A percentile compares a stretch with the other conserved stretches of the same genome.
phyloP scores from a whole-genome alignment of 2,329 filamentous ascomycete genomes.

The Aspergillus fumigatus region DNA sequence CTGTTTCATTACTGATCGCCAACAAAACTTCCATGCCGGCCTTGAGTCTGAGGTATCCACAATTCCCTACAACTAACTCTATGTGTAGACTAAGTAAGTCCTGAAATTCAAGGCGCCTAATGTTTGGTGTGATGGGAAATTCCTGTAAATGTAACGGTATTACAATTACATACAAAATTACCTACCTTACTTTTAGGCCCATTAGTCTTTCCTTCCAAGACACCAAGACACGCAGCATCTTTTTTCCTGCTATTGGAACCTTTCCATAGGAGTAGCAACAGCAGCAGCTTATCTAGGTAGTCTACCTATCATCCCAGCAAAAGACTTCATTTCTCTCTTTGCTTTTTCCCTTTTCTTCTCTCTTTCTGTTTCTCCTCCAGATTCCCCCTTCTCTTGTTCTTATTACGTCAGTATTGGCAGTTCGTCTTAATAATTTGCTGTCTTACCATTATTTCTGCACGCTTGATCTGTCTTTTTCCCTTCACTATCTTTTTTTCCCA shows the following conservation, averaged over 20 bases:
- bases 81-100: not conserved
- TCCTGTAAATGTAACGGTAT: not conserved
- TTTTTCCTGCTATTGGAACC: conserved; percentile 16
- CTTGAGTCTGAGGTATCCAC: not conserved
- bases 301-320: conserved; percentile 14
- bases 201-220: conserved; percentile 7
- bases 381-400: conserved; percentile 11
- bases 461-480: not conserved
- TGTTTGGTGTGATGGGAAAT: not conserved
- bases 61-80: not conserved
- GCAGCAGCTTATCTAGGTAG: not conserved
- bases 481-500: conserved; percentile 1
- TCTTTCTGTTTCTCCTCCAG: conserved; percentile 8
- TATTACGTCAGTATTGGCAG: not conserved
- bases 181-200: not conserved
- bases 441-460: not conserved
- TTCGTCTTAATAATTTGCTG: not conserved
- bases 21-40: not conserved
- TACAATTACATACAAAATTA: not conserved
- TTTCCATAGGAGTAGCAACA: not conserved
- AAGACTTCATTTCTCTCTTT: conserved; percentile 14
- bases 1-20: not conserved
- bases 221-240: conserved; percentile 20
- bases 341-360: conserved; percentile 20
- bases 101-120: not conserved